phyloP scores from a whole-genome alignment of 768 basidiomycete genomes.

The Holtermanniella nyarrowii region DNA sequence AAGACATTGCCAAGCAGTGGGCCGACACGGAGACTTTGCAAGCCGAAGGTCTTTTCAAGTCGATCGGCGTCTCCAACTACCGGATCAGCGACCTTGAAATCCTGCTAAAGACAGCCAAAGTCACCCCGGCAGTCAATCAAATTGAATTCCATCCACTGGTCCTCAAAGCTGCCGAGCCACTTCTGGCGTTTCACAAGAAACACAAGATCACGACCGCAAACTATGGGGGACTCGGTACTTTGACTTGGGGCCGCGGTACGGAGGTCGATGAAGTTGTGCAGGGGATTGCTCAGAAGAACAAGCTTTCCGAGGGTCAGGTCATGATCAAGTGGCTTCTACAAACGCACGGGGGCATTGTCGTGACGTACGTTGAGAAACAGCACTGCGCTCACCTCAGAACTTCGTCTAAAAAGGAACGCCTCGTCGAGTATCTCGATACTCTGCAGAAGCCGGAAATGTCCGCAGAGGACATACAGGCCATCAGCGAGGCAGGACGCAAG shows the following conservation, averaged over 20 bases:
- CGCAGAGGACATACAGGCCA: neutral
- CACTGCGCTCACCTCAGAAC: neutral
- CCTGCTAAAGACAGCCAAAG: constrained; percentile 31
- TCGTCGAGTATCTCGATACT: neutral
- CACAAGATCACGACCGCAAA: constrained; percentile 31
- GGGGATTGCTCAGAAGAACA: constrained; percentile 9
- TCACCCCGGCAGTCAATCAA: constrained; percentile 40
- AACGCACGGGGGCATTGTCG: constrained; percentile 15
- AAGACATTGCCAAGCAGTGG: constrained; percentile 47
- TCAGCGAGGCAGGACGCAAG: neutral
- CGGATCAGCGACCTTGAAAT: constrained; percentile 38
- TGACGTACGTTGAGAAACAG: constrained; percentile 15
- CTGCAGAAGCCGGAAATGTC: neutral
- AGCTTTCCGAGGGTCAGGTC: constrained; percentile 21
- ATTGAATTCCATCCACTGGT: constrained; percentile 44
- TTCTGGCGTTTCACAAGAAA: constrained; percentile 28
- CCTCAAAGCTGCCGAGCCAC: constrained; percentile 17
- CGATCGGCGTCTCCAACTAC: constrained; percentile 44
- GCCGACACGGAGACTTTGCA: constrained; percentile 50
- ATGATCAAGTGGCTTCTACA: constrained; percentile 27
- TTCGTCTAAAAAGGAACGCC: constrained; percentile 1
- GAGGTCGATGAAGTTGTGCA: constrained; percentile 17
- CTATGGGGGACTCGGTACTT: constrained; percentile 26
- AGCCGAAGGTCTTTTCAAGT: constrained; percentile 43
- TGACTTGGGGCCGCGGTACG: constrained; percentile 12